Percentiles rank a stretch among this genome's conserved stretches.
phyloP scores from a whole-genome alignment of 805 yeast genomes.

The Naumovozyma dairenensis region DNA sequence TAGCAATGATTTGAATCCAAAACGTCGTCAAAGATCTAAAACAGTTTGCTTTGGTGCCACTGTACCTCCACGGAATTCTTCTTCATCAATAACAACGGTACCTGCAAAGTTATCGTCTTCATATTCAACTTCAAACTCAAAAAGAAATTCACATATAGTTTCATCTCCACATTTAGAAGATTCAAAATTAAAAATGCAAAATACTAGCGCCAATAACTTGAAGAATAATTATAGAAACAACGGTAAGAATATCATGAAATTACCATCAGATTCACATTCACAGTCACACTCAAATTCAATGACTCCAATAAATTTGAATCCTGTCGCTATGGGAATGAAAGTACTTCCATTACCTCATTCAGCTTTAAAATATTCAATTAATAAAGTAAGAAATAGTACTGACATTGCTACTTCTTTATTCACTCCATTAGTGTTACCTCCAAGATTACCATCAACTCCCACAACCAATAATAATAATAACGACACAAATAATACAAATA shows the following conservation, averaged over 20 bases:
- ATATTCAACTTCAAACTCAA: neutral
- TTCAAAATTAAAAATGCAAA: too few species aligned
- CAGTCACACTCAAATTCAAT: too few species aligned
- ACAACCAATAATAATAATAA: too few species aligned
- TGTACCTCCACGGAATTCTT: neutral
- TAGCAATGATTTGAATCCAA: too few species aligned
- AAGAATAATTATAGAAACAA: conserved; percentile 13
- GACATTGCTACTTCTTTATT: conserved; percentile 3
- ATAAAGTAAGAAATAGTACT: conserved; percentile 8
- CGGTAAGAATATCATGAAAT: too few species aligned
- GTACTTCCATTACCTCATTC: conserved; percentile 5
- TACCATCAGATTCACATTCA: too few species aligned
- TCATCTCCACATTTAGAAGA: too few species aligned
- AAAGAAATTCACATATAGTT: too few species aligned
- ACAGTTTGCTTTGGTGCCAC: neutral
- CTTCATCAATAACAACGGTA: neutral
- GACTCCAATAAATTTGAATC: too few species aligned
- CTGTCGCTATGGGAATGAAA: conserved; percentile 9
- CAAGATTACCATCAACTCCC: too few species aligned
- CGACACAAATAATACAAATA: too few species aligned
- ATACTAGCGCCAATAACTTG: conserved; percentile 16
- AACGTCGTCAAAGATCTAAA: neutral
- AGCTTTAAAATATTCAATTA: conserved; percentile 9
- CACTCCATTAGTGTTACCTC: too few species aligned
- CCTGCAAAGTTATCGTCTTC: neutral